phyloP scores from a whole-genome alignment of 305 asterid genomes.

The Fraxinus baroniana region DNA sequence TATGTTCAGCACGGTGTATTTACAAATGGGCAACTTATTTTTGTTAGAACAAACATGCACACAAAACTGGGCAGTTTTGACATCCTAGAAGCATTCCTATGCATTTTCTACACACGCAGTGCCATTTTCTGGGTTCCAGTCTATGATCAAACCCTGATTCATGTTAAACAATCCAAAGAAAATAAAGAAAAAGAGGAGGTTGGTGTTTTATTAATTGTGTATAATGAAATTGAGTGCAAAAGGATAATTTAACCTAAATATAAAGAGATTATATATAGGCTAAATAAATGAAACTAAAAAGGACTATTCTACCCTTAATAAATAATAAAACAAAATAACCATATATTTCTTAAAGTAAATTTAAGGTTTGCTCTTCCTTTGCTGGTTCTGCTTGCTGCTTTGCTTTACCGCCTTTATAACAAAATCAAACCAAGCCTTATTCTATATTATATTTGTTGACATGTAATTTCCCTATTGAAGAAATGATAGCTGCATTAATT shows the following conservation, averaged over 20 bases:
- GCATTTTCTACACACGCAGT: slow-evolving; percentile 77
- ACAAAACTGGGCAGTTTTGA: slow-evolving; percentile 49
- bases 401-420: too few species aligned
- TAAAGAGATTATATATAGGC: too few species aligned
- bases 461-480: neutral
- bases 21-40: slow-evolving; percentile 74
- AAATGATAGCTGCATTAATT: neutral
- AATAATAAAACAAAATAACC: too few species aligned
- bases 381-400: too few species aligned
- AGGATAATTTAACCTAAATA: too few species aligned
- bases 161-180: neutral
- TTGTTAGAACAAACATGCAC: slow-evolving; percentile 55
- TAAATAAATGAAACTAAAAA: too few species aligned
- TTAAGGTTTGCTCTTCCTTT: neutral
- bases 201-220: too few species aligned
- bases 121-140: slow-evolving; percentile 82
- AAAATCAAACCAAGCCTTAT: too few species aligned
- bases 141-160: slow-evolving; percentile 60
- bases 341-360: neutral
- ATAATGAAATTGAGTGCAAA: too few species aligned
- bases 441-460: neutral
- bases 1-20: slow-evolving; percentile 57
- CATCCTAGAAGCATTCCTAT: slow-evolving; percentile 72
- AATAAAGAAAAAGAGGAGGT: too few species aligned
- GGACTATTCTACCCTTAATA: too few species aligned